Percentiles rank a stretch among this genome's conserved stretches.
phyloP scores from a whole-genome alignment of 257 asterid genomes.

The Nicotiana benthamiana region DNA sequence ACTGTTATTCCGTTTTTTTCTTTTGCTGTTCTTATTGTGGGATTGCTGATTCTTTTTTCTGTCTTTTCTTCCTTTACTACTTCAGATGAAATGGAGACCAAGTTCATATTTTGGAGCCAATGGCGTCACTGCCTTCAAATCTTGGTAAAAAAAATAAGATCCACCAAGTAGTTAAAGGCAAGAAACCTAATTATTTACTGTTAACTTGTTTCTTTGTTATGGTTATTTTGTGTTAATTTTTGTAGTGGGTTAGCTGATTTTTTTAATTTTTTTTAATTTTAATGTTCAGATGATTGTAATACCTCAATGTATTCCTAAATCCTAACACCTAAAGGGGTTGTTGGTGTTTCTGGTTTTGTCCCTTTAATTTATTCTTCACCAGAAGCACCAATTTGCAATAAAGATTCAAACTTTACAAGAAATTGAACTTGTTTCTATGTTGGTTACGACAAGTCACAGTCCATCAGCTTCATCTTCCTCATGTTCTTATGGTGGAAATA shows the following conservation, averaged over 20 bases:
- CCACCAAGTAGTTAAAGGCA: constrained; percentile 13
- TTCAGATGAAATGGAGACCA: constrained; percentile 1
- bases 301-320: constrained; percentile 21
- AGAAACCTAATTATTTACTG: neutral
- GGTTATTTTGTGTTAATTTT: neutral
- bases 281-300: constrained; percentile 35
- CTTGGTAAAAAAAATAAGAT: neutral
- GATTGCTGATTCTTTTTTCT: neutral
- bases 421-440: constrained; percentile 43
- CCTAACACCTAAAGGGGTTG: constrained; percentile 26
- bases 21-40: neutral
- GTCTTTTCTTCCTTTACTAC: neutral
- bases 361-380: constrained; percentile 19
- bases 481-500: neutral
- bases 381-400: constrained; percentile 2
- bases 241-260: neutral
- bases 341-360: constrained; percentile 19
- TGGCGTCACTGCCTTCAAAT: constrained; percentile 9
- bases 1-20: neutral
- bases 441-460: constrained; percentile 54
- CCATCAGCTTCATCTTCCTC: constrained; percentile 49
- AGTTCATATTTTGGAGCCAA: constrained; percentile 12
- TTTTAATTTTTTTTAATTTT: neutral
- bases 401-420: constrained; percentile 17
- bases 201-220: neutral